Evolutionary conservation across 2,329 filamentous ascomycete species (phyloP), one percentile per base, ranked within the genome.

Genomic region (Fusarium oxysporum): DNA sequence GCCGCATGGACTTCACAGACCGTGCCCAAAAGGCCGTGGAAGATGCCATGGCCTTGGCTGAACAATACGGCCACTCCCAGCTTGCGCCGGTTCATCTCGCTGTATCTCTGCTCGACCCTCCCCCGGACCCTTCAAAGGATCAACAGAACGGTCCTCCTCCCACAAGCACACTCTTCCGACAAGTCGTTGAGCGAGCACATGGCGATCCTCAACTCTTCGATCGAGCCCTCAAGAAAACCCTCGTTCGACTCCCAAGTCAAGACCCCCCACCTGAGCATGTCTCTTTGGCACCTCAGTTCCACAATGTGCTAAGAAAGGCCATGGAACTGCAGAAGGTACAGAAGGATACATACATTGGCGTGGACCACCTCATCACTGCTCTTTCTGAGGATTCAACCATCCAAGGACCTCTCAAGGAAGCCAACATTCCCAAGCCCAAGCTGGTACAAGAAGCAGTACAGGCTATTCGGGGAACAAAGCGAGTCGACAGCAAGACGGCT

Each of bases 281-380:
- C 63, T 91, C 93, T 61, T 90, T 97, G 77, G 92, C 95, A 16
- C 94, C 95, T 2, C 87, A 91, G 13, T 95, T 98, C 83, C 90
- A 92, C 71, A 93, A 92, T 76, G 89, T 98, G 64, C 87, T 99
- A 57, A 90, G 95, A 76, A 90, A 93, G 75, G 95, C 96, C 5
- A 91, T 93, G 81, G 95, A 98, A 37, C 83, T 99, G 61, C 96
- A 97, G 77, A 97, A 97, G 85, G 95, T 95, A n/a, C 96, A 99
- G 79, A 98, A 98, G 78, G 96, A 99, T 81, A 94, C 91, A 73
- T 99, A 91, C 82, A 93, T 99, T 73, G 96, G 96, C 44, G 92
- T 98, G 67, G 96, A 98, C 82, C 96, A 99, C 81, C 88, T 99
- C 57, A 98, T 99, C 79, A 91, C 92, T 71, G 91, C 93, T 4